phyloP scores from a whole-genome alignment of 139 green algal genomes.

The Chlamydomonas sphaeroides region DNA sequence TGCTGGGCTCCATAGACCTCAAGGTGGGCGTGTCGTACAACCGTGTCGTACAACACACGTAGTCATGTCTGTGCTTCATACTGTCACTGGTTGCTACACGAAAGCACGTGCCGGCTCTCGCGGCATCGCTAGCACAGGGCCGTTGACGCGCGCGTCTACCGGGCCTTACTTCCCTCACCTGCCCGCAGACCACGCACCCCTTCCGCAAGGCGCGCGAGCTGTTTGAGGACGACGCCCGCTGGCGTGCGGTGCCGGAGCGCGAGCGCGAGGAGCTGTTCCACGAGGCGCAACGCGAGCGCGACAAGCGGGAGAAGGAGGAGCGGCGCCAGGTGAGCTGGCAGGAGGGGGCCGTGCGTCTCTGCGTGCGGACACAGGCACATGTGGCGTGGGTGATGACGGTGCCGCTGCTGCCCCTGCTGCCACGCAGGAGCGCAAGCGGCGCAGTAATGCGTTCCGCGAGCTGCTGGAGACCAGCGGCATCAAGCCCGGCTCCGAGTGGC shows the following conservation, averaged over 20 bases:
- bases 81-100: too few relatives aligned
- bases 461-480: slow-evolving; percentile 51
- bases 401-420: too few relatives aligned
- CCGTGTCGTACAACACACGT: too few relatives aligned
- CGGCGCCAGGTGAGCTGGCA: slow-evolving; percentile 3
- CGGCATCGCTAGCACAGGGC: too few relatives aligned
- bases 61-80: too few relatives aligned
- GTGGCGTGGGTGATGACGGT: slow-evolving; percentile 20
- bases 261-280: slow-evolving; percentile 65
- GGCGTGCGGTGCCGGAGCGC: slow-evolving; percentile 60
- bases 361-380: neutral
- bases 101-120: too few relatives aligned
- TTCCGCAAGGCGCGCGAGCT: slow-evolving; percentile 58
- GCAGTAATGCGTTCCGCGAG: slow-evolving; percentile 60
- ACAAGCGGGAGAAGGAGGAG: slow-evolving; percentile 63
- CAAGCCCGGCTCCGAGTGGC: slow-evolving; percentile 59
- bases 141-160: too few relatives aligned
- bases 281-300: slow-evolving; percentile 55
- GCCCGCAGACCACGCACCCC: slow-evolving; percentile 46
- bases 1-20: slow-evolving; percentile 53
- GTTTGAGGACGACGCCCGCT: slow-evolving; percentile 73
- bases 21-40: slow-evolving; percentile 44
- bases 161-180: too few relatives aligned
- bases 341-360: neutral
- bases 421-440: slow-evolving; percentile 55